Conservation (phyloP, 2,329 filamentous ascomycete species). For the Neoscytalidium dimidiatum region DNA sequence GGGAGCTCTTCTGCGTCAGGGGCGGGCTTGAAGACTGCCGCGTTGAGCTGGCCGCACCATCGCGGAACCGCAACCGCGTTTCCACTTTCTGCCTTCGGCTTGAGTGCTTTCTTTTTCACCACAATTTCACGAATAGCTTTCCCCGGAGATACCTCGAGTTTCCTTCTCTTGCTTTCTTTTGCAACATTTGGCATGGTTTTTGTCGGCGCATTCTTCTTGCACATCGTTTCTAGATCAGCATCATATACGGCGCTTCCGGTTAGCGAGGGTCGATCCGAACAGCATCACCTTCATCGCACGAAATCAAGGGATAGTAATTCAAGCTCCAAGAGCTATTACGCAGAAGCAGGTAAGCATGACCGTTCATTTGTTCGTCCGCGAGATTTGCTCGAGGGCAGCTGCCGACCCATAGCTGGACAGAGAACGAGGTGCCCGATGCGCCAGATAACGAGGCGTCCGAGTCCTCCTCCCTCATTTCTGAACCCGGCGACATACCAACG, state of each 20-base stretch:
- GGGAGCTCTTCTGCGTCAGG: conserved; percentile 92
- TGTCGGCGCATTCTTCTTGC: conserved; percentile 80
- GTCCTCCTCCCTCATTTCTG: conserved; percentile 78
- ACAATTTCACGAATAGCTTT: conserved; percentile 74
- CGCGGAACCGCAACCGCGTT: conserved; percentile 93
- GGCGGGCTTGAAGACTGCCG: conserved; percentile 82
- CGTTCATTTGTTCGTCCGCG: conserved; percentile 8
- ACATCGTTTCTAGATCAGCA: conserved; percentile 63
- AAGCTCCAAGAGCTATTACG: conserved; percentile 39
- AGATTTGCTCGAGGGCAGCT: conserved; percentile 13
- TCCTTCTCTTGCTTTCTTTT: conserved; percentile 76
- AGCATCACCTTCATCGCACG: conserved; percentile 43
- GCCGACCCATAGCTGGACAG: conserved; percentile 11
- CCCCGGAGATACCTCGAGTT: conserved; percentile 78
- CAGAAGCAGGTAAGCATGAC: conserved; percentile 68
- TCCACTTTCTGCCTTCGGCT: conserved; percentile 85
- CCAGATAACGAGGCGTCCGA: conserved; percentile 61
- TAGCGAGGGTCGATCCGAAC: conserved; percentile 42
- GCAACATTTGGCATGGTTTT: conserved; percentile 79
- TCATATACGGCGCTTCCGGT: conserved; percentile 60
- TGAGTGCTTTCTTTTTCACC: conserved; percentile 97
- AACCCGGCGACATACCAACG: conserved; percentile 54
- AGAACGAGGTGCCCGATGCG: conserved; percentile 14
- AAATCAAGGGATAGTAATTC: conserved; percentile 49
- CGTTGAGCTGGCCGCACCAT: conserved; percentile 87